Conservation (phyloP, 495 filamentous ascomycete species). For the Penicillium tannophilum region DNA sequence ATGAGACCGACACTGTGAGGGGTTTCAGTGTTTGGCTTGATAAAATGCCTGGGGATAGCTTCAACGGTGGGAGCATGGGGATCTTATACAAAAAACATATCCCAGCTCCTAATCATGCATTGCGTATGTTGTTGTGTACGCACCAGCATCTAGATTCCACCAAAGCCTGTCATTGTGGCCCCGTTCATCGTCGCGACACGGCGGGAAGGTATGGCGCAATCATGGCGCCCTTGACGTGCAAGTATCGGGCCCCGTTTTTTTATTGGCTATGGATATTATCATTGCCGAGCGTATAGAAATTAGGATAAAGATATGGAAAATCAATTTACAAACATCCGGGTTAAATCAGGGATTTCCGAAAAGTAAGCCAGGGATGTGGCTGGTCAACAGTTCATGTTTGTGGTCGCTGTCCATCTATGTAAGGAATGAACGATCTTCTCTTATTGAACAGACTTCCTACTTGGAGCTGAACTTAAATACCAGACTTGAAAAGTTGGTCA, state of each 20-base stretch:
- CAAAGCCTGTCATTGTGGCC: constrained; percentile 2
- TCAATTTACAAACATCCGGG: too few species aligned
- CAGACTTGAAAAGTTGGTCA: too few species aligned
- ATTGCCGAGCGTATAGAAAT: background rate
- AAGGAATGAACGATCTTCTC: too few species aligned
- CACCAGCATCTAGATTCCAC: constrained; percentile 5
- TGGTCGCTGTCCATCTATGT: too few species aligned
- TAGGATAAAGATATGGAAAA: too few species aligned
- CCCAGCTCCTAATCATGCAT: constrained; percentile 8
- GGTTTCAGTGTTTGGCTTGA: background rate
- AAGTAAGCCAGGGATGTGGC: too few species aligned
- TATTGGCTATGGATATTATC: background rate
- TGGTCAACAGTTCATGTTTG: too few species aligned
- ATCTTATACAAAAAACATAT: constrained; percentile 1
- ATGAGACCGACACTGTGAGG: background rate
- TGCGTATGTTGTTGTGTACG: constrained; percentile 8
- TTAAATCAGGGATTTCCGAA: too few species aligned
- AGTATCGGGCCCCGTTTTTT: constrained; percentile 10
- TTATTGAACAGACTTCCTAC: too few species aligned
- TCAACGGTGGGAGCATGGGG: background rate
- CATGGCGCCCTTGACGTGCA: constrained; percentile 16
- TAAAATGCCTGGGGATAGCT: background rate
- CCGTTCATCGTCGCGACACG: constrained; percentile 23
- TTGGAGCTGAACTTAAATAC: too few species aligned
- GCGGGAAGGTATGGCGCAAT: constrained; percentile 30